Conservation (phyloP, 2,329 filamentous ascomycete species). For the Ciborinia camelliae region DNA sequence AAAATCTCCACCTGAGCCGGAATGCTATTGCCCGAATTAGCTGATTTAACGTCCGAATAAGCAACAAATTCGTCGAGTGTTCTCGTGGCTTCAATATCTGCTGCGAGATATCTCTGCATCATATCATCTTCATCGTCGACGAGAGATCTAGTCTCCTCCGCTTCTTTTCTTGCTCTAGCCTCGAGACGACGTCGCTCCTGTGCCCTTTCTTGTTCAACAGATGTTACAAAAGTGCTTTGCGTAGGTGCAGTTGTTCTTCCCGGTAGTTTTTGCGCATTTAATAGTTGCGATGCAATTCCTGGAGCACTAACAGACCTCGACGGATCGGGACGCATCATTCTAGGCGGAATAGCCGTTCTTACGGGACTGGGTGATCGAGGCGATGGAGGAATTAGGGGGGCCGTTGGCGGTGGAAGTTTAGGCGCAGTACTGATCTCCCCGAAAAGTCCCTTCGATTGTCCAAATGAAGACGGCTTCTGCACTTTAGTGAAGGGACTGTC, state of each 20-base stretch:
- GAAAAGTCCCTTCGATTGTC: slow-evolving; percentile 45
- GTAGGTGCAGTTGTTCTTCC: slow-evolving; percentile 49
- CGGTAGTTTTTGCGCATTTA: slow-evolving; percentile 47
- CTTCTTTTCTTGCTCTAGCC: slow-evolving; percentile 52
- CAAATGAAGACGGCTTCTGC: slow-evolving; percentile 45
- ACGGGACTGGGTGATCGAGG: slow-evolving; percentile 72
- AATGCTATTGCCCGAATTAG: slow-evolving; percentile 48
- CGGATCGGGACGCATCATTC: slow-evolving; percentile 48
- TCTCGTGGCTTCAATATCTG: slow-evolving; percentile 58
- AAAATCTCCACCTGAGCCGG: slow-evolving; percentile 62
- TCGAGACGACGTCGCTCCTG: slow-evolving; percentile 34
- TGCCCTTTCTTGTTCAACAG: slow-evolving; percentile 30
- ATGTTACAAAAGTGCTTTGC: slow-evolving; percentile 27
- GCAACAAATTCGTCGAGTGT: slow-evolving; percentile 66
- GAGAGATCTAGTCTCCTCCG: slow-evolving; percentile 54
- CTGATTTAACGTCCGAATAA: slow-evolving; percentile 52
- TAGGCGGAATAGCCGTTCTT: slow-evolving; percentile 53
- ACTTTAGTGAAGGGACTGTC: slow-evolving; percentile 43
- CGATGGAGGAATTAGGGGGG: slow-evolving; percentile 57
- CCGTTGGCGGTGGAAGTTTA: slow-evolving; percentile 51
- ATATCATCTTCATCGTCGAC: slow-evolving; percentile 68
- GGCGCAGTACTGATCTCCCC: slow-evolving; percentile 52
- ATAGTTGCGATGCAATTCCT: slow-evolving; percentile 54
- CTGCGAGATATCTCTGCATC: slow-evolving; percentile 59
- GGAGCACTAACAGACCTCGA: slow-evolving; percentile 59